These are phyloP conservation scores for Penicillium paneum DNA, from an alignment of 2,329 filamentous ascomycete genomes.

Conservation along the genomic window DNA sequence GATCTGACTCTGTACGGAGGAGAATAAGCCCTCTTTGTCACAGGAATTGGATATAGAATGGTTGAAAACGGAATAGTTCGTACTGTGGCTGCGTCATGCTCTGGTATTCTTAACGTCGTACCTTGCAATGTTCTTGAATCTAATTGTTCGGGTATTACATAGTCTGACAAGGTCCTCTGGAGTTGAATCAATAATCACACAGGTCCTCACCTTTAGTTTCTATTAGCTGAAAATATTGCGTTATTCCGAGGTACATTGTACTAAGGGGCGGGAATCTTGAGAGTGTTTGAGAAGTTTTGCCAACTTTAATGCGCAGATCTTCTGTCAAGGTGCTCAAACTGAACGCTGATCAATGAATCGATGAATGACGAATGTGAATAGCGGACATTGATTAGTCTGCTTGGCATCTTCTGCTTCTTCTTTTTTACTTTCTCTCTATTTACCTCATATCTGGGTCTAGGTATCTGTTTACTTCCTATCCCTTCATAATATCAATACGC, in stretches of 20 bases:
- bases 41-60: not conserved
- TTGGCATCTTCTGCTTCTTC: not conserved
- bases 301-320: conserved; percentile 14
- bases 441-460: not conserved
- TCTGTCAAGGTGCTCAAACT: conserved; percentile 16
- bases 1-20: not conserved
- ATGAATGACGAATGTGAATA: not conserved
- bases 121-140: conserved; percentile 2
- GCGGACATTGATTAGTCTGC: not conserved
- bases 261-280: conserved; percentile 25
- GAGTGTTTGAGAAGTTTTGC: conserved; percentile 32
- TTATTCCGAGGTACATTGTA: not conserved
- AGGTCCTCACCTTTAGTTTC: not conserved
- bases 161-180: conserved; percentile 5
- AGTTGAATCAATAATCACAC: not conserved
- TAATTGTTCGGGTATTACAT: not conserved
- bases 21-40: not conserved
- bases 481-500: conserved; percentile 1
- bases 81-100: not conserved
- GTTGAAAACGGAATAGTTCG: conserved; percentile 12
- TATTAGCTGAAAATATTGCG: not conserved
- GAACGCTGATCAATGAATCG: not conserved
- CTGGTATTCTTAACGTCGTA: conserved; percentile 9
- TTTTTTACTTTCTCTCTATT: not conserved
- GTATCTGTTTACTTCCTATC: not conserved